Percentiles rank a stretch among this genome's conserved stretches.
Evolutionary conservation across 306 rosid genomes (phyloP).

Genomic region (Senna siamea): DNA sequence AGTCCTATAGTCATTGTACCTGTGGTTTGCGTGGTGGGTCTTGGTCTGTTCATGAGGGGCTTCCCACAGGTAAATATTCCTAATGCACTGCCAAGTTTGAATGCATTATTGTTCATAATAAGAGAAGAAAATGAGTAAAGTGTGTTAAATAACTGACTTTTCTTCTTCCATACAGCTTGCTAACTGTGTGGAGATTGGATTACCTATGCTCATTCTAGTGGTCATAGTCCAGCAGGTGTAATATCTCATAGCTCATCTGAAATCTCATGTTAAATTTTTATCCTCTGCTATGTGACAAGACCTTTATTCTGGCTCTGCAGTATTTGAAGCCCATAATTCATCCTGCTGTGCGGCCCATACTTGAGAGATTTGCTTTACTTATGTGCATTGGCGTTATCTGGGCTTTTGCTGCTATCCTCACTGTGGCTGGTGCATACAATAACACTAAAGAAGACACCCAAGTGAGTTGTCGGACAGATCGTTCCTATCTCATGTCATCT

Average conservation of each 20-base stretch:
- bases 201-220: constrained; percentile 84
- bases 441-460: constrained; percentile 54
- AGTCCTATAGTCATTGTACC: constrained; percentile 77
- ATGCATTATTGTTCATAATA: constrained; percentile 18
- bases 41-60: constrained; percentile 81
- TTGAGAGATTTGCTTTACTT: constrained; percentile 78
- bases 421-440: constrained; percentile 86
- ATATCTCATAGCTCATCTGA: constrained; percentile 35
- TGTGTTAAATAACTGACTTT: constrained; percentile 12
- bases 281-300: not conserved
- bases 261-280: not conserved
- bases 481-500: constrained; percentile 64
- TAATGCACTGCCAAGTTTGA: not conserved
- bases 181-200: constrained; percentile 72
- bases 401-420: constrained; percentile 91
- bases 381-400: constrained; percentile 67
- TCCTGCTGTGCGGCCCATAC: constrained; percentile 36
- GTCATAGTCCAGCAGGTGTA: constrained; percentile 80
- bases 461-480: constrained; percentile 83
- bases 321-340: constrained; percentile 57
- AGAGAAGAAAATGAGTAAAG: constrained; percentile 9
- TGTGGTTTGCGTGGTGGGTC: constrained; percentile 79
- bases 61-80: constrained; percentile 76
- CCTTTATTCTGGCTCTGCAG: constrained; percentile 41
- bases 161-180: constrained; percentile 55